A percentile compares a stretch with the other conserved stretches of the same genome.
Evolutionary conservation across 2,329 filamentous ascomycete species (phyloP).

Genomic region (Trichoderma asperellum): DNA sequence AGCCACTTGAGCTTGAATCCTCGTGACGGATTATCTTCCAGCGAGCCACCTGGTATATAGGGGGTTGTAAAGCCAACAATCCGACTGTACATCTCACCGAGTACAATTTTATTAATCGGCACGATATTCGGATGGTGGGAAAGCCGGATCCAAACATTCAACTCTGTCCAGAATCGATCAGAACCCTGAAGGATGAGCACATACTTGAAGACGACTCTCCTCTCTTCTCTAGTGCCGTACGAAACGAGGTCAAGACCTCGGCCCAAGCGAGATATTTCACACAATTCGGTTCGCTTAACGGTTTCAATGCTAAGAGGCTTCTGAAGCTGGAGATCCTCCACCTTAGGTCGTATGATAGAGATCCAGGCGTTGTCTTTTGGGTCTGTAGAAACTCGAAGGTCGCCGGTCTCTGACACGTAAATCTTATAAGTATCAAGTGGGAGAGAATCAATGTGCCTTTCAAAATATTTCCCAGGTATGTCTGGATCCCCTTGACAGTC

Average conservation of each 20-base stretch:
- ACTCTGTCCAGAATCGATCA: constrained; percentile 40
- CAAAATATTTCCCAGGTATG: constrained; percentile 33
- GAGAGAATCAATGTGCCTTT: constrained; percentile 32
- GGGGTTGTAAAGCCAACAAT: constrained; percentile 45
- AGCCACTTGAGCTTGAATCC: constrained; percentile 33
- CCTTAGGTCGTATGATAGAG: background rate
- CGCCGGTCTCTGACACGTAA: constrained; percentile 32
- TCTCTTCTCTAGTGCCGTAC: constrained; percentile 26
- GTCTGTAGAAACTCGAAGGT: constrained; percentile 31
- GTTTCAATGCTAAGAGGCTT: background rate
- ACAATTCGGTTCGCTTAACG: constrained; percentile 34
- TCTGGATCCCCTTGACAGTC: constrained; percentile 35
- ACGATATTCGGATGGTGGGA: constrained; percentile 45
- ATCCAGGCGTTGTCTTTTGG: constrained; percentile 36
- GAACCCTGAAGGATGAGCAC: constrained; percentile 36
- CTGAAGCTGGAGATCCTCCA: background rate
- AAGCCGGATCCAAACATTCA: constrained; percentile 43
- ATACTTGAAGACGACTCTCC: constrained; percentile 43
- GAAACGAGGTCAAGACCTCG: constrained; percentile 38
- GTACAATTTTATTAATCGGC: constrained; percentile 41
- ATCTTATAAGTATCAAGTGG: constrained; percentile 33
- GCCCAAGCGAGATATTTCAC: constrained; percentile 39
- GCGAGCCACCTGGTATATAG: constrained; percentile 43
- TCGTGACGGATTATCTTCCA: constrained; percentile 38
- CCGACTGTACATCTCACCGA: constrained; percentile 40